Evolutionary conservation across 164 flowering plant species (phyloP), one percentile per base, ranked within the genome.

Genomic region (Echeveria elegans): DNA sequence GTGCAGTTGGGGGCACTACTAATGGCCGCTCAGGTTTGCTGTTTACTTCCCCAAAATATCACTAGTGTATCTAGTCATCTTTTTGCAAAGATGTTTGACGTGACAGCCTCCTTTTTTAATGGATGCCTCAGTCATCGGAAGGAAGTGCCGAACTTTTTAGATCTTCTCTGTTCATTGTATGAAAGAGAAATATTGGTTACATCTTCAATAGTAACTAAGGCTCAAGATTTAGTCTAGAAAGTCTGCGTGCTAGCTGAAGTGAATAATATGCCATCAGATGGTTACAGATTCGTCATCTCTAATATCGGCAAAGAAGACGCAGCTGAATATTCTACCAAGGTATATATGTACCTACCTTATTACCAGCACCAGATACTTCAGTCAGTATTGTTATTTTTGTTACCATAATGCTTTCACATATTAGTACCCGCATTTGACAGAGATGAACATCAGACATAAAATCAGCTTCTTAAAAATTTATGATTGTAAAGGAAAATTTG

Each of bases 11-110:
- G 74, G 96, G 90, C 43, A 78, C 97, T 21, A 80, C 81, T 77
- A 72, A 61, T 67, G 89, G 88, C 43, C 92, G 99, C 30, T 12
- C 92, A 28, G 97, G 96, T 50, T 77, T 90, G 45, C 71, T 95
- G 8, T 89, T 88, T 75, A 80, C 58, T 76, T 77, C 70, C n/a
- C 47, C 66, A 70, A 62, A 66, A 68, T 73, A n/a, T n/a, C n/a
- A 72, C 81, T 63, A 75, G 69, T 71, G 77, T 77, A 63, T 72
- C 82, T 66, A 66, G 75, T 77, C 78, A 82, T 34, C 73, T 79
- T 66, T 81, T 95, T 68, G 73, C 80, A 48, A 88, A 88, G 73
- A 75, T 72, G 45, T 87, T 91, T 76, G 78, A 82, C 66, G 63
- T 81, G 37, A 77, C 90, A 47, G 80, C 82, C 63, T 81, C 97